Evolutionary conservation across 2,329 filamentous ascomycete species (phyloP).

Genomic region (Salinomyces thailandicus): DNA sequence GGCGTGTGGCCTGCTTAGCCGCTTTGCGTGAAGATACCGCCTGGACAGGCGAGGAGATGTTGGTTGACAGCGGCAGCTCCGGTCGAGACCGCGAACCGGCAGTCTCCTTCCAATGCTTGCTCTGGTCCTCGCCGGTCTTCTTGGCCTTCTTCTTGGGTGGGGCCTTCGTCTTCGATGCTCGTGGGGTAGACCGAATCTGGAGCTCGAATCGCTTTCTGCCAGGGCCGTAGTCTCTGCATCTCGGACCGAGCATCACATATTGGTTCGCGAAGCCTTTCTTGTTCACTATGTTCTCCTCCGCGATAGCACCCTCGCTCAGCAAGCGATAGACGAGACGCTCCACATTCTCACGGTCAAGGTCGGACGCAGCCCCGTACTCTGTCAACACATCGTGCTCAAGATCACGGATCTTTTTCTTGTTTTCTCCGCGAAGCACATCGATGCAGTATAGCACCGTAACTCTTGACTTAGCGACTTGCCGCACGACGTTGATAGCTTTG

Average conservation of each 20-base stretch:
- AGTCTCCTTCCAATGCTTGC: conserved; percentile 18
- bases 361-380: conserved; percentile 58
- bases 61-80: conserved; percentile 51
- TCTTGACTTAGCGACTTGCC: conserved; percentile 40
- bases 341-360: conserved; percentile 62
- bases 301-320: conserved; percentile 60
- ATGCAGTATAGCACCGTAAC: conserved; percentile 71
- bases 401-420: conserved; percentile 48
- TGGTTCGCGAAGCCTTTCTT: conserved; percentile 56
- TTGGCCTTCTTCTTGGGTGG: conserved; percentile 25
- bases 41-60: conserved; percentile 55
- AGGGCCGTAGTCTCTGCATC: conserved; percentile 36
- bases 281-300: conserved; percentile 44
- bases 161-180: conserved; percentile 16
- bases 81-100: conserved; percentile 28
- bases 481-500: conserved; percentile 59
- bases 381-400: conserved; percentile 42
- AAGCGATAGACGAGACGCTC: conserved; percentile 76
- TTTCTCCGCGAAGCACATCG: conserved; percentile 70
- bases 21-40: conserved; percentile 32
- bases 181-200: conserved; percentile 36
- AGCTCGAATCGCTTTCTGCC: conserved; percentile 40
- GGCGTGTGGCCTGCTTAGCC: conserved; percentile 16
- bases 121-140: conserved; percentile 13
- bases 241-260: conserved; percentile 50